These are phyloP conservation scores for Diaporthe vaccinii DNA, from an alignment of 2,329 filamentous ascomycete species.

Conservation along the genomic window DNA sequence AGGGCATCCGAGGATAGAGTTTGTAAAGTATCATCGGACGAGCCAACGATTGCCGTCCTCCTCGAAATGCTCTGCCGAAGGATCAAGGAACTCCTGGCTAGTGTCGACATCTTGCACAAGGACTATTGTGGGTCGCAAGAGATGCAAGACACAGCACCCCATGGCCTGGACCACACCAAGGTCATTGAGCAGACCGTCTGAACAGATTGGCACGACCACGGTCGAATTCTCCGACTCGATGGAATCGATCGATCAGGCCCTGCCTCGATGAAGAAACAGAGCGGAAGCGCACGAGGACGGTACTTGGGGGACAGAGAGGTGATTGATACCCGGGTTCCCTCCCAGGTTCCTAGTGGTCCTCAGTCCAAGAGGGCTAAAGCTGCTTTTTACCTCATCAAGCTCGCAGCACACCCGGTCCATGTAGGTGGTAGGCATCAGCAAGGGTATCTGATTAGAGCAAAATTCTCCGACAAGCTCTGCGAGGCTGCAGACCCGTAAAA, in stretches of 20 bases:
- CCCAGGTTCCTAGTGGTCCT: conserved; percentile 4
- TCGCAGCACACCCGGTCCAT: conserved; percentile 47
- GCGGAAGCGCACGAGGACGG: not conserved
- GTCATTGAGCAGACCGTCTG: conserved; percentile 24
- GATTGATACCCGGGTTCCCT: conserved; percentile 21
- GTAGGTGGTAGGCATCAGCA: conserved; percentile 51
- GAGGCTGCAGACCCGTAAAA: conserved; percentile 56
- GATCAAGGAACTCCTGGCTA: conserved; percentile 43
- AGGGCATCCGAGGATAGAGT: conserved; percentile 42
- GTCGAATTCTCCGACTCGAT: conserved; percentile 22
- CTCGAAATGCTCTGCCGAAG: conserved; percentile 41
- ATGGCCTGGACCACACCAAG: conserved; percentile 27
- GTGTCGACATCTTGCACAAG: conserved; percentile 38
- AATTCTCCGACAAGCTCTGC: conserved; percentile 59
- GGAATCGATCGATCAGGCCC: not conserved
- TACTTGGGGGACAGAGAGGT: conserved; percentile 20
- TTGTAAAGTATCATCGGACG: conserved; percentile 41
- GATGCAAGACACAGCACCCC: conserved; percentile 38
- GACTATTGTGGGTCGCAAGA: conserved; percentile 37
- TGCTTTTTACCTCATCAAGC: conserved; percentile 38
- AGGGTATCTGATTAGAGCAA: conserved; percentile 57
- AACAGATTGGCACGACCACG: conserved; percentile 23
- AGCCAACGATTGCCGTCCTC: conserved; percentile 37
- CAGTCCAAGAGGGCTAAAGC: conserved; percentile 18
- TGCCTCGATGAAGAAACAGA: not conserved